Conservation (phyloP, 495 filamentous ascomycete genomes). For the Talaromyces proteolyticus region DNA sequence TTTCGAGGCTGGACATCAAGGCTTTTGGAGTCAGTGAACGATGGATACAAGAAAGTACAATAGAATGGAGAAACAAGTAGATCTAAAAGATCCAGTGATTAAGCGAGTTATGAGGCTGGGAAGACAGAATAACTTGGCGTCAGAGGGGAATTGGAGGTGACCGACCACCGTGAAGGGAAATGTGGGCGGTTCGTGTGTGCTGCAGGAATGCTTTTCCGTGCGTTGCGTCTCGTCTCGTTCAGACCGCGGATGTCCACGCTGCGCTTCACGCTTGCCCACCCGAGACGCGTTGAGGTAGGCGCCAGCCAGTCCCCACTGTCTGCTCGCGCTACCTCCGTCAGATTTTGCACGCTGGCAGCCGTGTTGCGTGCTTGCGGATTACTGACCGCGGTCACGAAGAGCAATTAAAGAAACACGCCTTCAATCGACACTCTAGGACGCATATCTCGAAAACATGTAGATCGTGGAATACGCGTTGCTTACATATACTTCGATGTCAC, state of each 20-base stretch:
- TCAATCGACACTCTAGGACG: too few relatives aligned
- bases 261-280: constrained; percentile 28
- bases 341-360: background rate
- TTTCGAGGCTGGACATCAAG: background rate
- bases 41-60: constrained; percentile 3
- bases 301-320: constrained; percentile 31
- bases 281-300: constrained; percentile 45
- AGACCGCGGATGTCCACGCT: constrained; percentile 43
- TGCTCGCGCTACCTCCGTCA: constrained; percentile 10
- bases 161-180: constrained; percentile 23
- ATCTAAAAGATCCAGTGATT: constrained; percentile 8
- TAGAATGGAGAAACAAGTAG: constrained; percentile 16
- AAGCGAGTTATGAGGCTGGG: constrained; percentile 15
- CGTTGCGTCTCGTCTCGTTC: constrained; percentile 31
- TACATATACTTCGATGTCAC: too few relatives aligned
- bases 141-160: constrained; percentile 20
- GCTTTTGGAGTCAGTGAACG: background rate
- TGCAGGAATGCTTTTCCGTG: constrained; percentile 34
- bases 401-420: too few relatives aligned
- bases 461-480: too few relatives aligned
- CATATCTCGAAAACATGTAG: too few relatives aligned
- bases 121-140: constrained; percentile 6
- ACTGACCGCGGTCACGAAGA: too few relatives aligned
- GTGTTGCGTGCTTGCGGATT: too few relatives aligned
- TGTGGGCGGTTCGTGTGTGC: constrained; percentile 25